Base-by-base conservation (phyloP, 176 grass and related monocot species). In the Puccinellia tenuiflora region DNA sequence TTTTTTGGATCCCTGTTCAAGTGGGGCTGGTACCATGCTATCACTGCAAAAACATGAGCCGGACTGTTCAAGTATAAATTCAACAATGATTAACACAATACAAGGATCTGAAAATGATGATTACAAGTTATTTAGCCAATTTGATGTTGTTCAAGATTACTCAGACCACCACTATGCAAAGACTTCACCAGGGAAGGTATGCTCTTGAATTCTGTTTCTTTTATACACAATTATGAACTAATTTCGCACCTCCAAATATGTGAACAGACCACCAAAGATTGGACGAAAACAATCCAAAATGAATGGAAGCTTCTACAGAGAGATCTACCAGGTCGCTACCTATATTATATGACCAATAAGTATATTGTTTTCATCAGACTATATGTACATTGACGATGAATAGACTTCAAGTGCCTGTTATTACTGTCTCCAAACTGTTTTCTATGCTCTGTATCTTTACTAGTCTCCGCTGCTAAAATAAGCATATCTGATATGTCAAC, bases 251-350 rank as follows among this genome's bases (percentile, higher is more conserved):
- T 74, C 54, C 40, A 85, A 60, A 79, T 80, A 21, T 66, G 64
- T 83, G 73, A 86, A 11, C 86, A 94, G 92, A 68, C 84, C 16
- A 61, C 61, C 81, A 94, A 91, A 81, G 92, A 88, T 54, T 94
- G 92, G 92, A 63, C 46, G 57, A 94, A 88, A 47, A 60, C 83
- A 82, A 61, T 94, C 78, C 92, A 91, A 70, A 85, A 86, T 74
- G 92, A 94, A 79, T 94, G 92, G 92, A 91, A 84, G 73, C 79
- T 94, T 84, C 80, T 94, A 61, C 88, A 94, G 71, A 94, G 90
- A 88, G 81, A 88, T 88, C 65, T 94, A 68, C 92, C 92, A 53
- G 88, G 88, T 94, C 39, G 77, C 76, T 86, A 24, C 29, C 31
- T 81, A 21, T 73, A 64, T 53, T 65, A 45, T 76, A 33, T 84